Evolutionary conservation across 2,329 filamentous ascomycete genomes (phyloP).

Genomic region (Colletotrichum siamense): DNA sequence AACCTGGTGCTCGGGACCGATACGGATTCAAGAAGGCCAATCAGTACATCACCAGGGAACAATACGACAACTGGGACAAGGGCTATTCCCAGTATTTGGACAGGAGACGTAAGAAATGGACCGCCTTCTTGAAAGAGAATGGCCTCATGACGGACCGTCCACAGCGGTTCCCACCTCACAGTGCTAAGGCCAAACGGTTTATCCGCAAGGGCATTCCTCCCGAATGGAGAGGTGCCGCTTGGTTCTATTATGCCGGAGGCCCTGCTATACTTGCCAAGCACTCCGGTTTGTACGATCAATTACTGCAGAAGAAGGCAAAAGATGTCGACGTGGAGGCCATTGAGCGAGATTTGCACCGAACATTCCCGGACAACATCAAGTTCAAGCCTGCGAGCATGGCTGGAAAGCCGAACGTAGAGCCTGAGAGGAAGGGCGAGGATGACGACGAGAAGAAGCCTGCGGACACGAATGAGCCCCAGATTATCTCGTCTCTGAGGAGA

Average conservation of each 20-base stretch:
- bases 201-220: constrained; percentile 93
- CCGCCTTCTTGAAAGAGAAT: constrained; percentile 75
- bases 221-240: constrained; percentile 92
- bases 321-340: constrained; percentile 85
- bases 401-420: constrained; percentile 32
- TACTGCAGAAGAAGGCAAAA: constrained; percentile 70
- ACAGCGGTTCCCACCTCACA: constrained; percentile 79
- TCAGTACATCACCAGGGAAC: constrained; percentile 75
- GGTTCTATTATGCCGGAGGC: constrained; percentile 95
- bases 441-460: constrained; percentile 25
- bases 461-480: constrained; percentile 67
- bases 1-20: constrained; percentile 69
- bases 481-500: constrained; percentile 81
- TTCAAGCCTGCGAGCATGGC: constrained; percentile 70
- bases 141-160: constrained; percentile 75
- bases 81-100: constrained; percentile 78
- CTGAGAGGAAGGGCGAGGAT: neutral
- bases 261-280: constrained; percentile 79
- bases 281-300: constrained; percentile 75
- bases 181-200: constrained; percentile 86
- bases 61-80: constrained; percentile 84
- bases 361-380: constrained; percentile 90
- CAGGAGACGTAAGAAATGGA: constrained; percentile 83
- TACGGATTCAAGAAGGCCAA: constrained; percentile 93
- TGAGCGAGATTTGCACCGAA: constrained; percentile 90